Base-by-base conservation (phyloP, 495 filamentous ascomycete species). In the Rhizodiscina lignyota region DNA sequence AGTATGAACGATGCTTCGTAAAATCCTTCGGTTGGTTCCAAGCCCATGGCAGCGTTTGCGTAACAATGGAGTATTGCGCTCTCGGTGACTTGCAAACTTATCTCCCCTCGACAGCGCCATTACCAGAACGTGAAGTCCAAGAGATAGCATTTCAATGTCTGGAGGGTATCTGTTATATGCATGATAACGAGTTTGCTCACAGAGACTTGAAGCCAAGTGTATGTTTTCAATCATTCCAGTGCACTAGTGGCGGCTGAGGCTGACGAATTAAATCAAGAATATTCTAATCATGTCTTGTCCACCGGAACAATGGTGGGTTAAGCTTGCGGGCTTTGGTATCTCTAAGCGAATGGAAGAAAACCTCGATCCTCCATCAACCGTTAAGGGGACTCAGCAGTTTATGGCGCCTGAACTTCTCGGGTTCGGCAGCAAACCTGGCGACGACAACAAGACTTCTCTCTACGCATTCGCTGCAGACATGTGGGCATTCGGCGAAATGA, bases 301-400 rank as follows among this genome's bases (percentile, higher is more conserved):
- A 18, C 39, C 39, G 5, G 6, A 30, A 16, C 53, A 5, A 24
- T 50, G 52, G 46, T 57, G 55, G 44, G 59, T 68, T 4, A 68
- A 69, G 42, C 63, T 68, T 29, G 59, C 59, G 8, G 66, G 68
- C 47, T 68, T 70, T 35, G 66, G 66, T 0, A 59, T 69, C 31
- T 51, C 44, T 30, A 66, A 63, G 37, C 49, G 54, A 2, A 35
- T 51, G 1, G 48, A 52, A 28, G 44, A 29, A 30, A 5, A 52
- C 38, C 1, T 41, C 28, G 1, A 33, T 50, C 2, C 15, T 2
- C 36, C 38, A 13, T 62, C 55, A 0, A 39, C 44, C 12, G 47
- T 51, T 11, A 34, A 38, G 12, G 54, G 54, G 6, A 62, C 55
- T 1, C 30, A 37, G 8, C 45, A 37, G 4, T 67, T 56, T 36